These are phyloP conservation scores for Plasmodium gonderi DNA, from an alignment of 169 alveolate genomes.

Conservation along the genomic window DNA sequence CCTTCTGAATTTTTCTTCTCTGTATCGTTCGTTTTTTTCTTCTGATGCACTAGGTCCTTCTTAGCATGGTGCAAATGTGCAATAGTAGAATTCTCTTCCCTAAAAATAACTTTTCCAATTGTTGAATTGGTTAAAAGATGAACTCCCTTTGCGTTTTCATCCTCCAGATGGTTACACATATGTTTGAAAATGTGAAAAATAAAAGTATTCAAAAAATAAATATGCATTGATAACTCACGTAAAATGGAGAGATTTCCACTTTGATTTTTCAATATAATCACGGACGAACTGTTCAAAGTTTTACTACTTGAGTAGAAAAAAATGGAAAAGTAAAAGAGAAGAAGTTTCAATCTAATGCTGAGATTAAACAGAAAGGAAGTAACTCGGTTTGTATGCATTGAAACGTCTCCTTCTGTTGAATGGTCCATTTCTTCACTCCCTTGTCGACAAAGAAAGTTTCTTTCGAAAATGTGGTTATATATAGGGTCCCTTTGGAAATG, in stretches of 20 bases:
- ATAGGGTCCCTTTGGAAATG: neutral
- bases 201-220: conserved; percentile 17
- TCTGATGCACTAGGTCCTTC: neutral
- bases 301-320: conserved; percentile 11
- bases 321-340: conserved; percentile 12
- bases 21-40: neutral
- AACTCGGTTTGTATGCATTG: neutral
- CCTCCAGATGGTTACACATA: neutral
- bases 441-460: neutral
- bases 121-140: neutral
- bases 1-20: neutral
- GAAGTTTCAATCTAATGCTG: conserved; percentile 8
- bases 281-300: neutral
- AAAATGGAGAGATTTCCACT: neutral
- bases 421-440: neutral
- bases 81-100: neutral
- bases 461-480: conserved; percentile 1
- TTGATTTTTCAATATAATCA: neutral
- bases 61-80: neutral
- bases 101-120: neutral
- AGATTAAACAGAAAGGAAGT: neutral
- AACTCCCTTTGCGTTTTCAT: too few relatives aligned
- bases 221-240: conserved; percentile 29
- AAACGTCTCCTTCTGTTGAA: neutral
- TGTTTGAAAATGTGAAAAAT: neutral